Base-by-base conservation (phyloP, 805 yeast genomes). In the Wickerhamiella australiensis region DNA sequence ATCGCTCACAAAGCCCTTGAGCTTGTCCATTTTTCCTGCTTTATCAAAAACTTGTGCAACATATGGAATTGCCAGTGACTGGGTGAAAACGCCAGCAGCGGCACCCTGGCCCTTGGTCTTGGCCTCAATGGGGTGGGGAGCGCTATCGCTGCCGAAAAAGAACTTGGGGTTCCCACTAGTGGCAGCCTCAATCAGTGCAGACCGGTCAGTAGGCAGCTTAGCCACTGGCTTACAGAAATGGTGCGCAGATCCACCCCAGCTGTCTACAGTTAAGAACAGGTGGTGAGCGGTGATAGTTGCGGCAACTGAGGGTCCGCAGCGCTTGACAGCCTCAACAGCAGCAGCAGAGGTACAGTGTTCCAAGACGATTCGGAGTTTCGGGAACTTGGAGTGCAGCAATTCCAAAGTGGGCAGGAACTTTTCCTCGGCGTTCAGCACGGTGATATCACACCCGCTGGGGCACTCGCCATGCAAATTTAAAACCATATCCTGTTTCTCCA, bases 201-300 rank as follows among this genome's bases (percentile, higher is more conserved):
- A 72, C 58, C 82, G 79, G 62, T 92, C 98, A 23, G 69, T 72
- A 26, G 96, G 96, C 33, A 87, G 69, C 65, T 92, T 92, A 35
- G 98, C 98, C 45, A 92, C 97, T 2, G 98, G 99, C 65, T 92
- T 92, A 72, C 99, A 92, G 68, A 82, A 92, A 61, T 90, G 86
- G 61, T 86, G 77, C 33, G 97, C 90, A 61, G 86, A 83, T 2
- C 97, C 97, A 3, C 96, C 96, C 95, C 97, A 92, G 55, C 80
- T 80, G 65, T 92, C 97, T 46, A 92, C 79, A 1, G 94, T 90
- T 47, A 92, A 69, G 42, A 74, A 84, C 50, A 92, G 72, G 62
- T 92, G 99, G 65, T 92, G 99, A 5, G 96, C 97, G 2, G 98
- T 92, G 57, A 92, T 84, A 3, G 96, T 78, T 1, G 95, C 98